These are phyloP conservation scores for Lentithecium fluviatile DNA, from an alignment of 495 filamentous ascomycete genomes.

Conservation along the genomic window DNA sequence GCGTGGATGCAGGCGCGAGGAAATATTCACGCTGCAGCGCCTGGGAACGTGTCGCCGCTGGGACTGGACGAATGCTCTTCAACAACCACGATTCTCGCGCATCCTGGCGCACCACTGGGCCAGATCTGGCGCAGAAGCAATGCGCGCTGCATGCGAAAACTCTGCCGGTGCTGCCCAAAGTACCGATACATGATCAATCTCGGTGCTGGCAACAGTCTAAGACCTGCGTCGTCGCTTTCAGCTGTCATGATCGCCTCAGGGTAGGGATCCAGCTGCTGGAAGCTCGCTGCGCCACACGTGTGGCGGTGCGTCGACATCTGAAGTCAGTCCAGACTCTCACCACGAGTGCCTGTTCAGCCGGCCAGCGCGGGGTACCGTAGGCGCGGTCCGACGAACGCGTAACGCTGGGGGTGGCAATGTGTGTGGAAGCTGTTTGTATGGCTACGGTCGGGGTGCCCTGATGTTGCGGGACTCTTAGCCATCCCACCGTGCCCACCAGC, in stretches of 20 bases:
- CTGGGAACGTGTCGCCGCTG: slow-evolving; percentile 22
- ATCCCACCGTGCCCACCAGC: no score
- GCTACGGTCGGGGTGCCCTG: no score
- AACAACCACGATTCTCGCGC: slow-evolving; percentile 3
- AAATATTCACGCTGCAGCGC: slow-evolving; percentile 24
- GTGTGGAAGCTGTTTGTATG: no score
- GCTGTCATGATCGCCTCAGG: neutral
- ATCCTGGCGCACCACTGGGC: slow-evolving; percentile 19
- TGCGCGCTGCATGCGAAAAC: slow-evolving; percentile 14
- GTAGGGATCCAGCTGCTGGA: neutral
- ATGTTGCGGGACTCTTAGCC: no score
- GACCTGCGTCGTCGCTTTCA: neutral
- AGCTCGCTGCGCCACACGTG: no score
- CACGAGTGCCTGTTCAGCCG: no score
- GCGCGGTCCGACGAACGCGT: no score
- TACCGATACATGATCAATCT: slow-evolving; percentile 14
- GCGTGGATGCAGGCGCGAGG: neutral
- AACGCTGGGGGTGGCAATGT: no score
- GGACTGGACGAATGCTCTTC: slow-evolving; percentile 16
- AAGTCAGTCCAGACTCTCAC: no score
- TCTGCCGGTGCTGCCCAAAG: slow-evolving; percentile 22
- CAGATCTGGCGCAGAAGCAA: slow-evolving; percentile 18
- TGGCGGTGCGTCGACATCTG: no score
- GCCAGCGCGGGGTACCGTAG: no score
- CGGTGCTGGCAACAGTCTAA: neutral